Base-by-base conservation (phyloP, 2,329 filamentous ascomycete species). In the Diaporthe citrichinensis region DNA sequence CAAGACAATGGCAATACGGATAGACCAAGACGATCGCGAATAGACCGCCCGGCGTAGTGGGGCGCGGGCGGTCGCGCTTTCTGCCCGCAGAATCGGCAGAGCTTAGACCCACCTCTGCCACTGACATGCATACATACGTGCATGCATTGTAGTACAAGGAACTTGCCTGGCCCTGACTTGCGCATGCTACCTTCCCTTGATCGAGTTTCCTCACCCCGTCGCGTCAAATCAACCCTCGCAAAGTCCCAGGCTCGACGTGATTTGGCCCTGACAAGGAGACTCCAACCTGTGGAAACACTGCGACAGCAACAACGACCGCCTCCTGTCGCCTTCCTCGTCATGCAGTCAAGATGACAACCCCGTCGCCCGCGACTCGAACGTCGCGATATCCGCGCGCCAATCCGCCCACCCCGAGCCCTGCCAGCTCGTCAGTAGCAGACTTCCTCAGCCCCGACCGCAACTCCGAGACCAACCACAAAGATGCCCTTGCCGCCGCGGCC, bases 391-490 rank as follows among this genome's bases (percentile, higher is more conserved):
- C 76, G 49, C 76, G 76, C 46, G 76, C 73, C 25, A 75, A 59
- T 14, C 41, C 69, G 59, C 53, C 69, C 28, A 62, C 59, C 34
- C 76, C 76, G 31, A 76, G 72, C 41, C 67, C 74, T 28, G 55
- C 51, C 44, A 76, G n/a, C 46, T 62, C 71, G 10, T 68, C 58
- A 23, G 39, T 72, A 10, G 67, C 58, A 41, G 76, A 77, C 58
- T 76, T 76, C 49, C 59, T 77, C 36, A 76, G 74, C 20, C 74
- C 74, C 51, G 76, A 76, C 17, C 76, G 76, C 17, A 76, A 77
- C 12, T 74, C 72, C n/a, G 74, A 76, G 58, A 53, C 49, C 39
- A 71, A 57, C 34, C 76, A 77, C 59, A 72, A 74, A 55, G 72
- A 76, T 53, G 74, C 74, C n/a, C 72, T 77, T 58, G 74, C 71